Base-by-base conservation (phyloP, 2,329 filamentous ascomycete genomes). In the Penicillium vulpinum region DNA sequence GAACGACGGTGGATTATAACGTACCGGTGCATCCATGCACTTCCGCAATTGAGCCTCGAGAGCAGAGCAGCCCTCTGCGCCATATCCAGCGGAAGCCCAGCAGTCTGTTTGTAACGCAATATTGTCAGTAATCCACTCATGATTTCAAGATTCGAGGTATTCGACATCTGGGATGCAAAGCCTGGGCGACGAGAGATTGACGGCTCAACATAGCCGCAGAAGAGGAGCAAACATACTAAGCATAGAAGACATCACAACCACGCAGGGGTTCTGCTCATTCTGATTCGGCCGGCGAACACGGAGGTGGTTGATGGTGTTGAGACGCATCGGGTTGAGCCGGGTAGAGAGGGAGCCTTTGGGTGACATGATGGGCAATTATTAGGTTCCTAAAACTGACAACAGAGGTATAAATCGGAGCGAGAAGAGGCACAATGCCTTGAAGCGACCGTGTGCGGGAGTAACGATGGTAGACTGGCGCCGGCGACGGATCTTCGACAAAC, bases 1-100 rank as follows among this genome's bases (percentile, higher is more conserved):
- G 26, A 52, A n/a, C n/a, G 10, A 15, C 3, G 67, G 57, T 33
- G 21, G 22, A 10, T 26, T 28, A 13, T 26, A 73, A 80, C 81
- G 70, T 82, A 89, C 85, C 61, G 88, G 87, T 54, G 84, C 84
- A 79, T 97, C 93, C 91, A 97, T 96, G 73, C 86, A 88, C 51
- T 79, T 77, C 66, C 84, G 78, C 64, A 88, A 73, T 68, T 85
- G 81, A 65, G 85, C 78, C 70, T 88, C 86, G 33, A 88, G 73
- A 39, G 77, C 78, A 31, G 80, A 80, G 65, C 86, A 88, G 39
- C 82, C 85, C 68, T 83, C 79, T n/a, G 80, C 73, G 21, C 75
- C 69, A 46, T 77, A 74, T 52, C 76, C 77, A n/a, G 76, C 67
- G 8, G 78, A 77, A 31, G 77, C 77, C 78, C 78, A 80, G 68